phyloP scores from a whole-genome alignment of 2,329 filamentous ascomycete genomes.

The Colletotrichum aenigma region DNA sequence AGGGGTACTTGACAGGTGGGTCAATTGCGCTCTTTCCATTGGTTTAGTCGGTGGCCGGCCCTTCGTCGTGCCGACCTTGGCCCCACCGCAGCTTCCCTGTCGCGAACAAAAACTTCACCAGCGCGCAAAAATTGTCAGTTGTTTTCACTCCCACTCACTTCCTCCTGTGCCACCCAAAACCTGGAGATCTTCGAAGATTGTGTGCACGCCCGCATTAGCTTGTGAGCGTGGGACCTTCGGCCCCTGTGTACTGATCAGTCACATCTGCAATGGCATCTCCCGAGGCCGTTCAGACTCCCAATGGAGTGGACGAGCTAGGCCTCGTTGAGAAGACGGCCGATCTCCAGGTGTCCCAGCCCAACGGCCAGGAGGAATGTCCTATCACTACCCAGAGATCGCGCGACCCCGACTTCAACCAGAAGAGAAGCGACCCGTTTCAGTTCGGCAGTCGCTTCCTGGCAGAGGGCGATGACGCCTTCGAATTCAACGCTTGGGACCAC shows the following conservation, averaged over 20 bases:
- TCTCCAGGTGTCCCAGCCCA: conserved; percentile 21
- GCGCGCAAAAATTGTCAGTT: background rate
- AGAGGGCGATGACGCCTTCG: conserved; percentile 87
- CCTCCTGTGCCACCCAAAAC: background rate
- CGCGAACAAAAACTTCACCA: conserved; percentile 3
- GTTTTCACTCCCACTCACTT: background rate
- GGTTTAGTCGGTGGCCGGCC: background rate
- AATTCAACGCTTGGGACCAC: conserved; percentile 99
- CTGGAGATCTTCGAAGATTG: background rate
- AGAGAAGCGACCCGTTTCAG: conserved; percentile 90
- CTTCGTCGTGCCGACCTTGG: background rate
- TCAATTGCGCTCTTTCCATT: background rate
- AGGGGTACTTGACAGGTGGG: background rate
- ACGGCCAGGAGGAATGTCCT: conserved; percentile 37
- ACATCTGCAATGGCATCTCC: conserved; percentile 7
- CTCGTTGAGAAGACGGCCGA: conserved; percentile 27
- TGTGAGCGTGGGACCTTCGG: background rate
- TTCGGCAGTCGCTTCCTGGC: conserved; percentile 90
- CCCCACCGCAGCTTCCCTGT: background rate
- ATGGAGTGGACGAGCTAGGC: conserved; percentile 16
- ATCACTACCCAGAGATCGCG: conserved; percentile 69
- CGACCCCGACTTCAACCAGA: conserved; percentile 74
- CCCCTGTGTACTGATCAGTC: background rate
- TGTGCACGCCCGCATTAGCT: background rate
- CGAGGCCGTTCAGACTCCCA: background rate